Evolutionary conservation across 495 filamentous ascomycete species (phyloP).

Genomic region (Paragyromitra xinjiangensis): DNA sequence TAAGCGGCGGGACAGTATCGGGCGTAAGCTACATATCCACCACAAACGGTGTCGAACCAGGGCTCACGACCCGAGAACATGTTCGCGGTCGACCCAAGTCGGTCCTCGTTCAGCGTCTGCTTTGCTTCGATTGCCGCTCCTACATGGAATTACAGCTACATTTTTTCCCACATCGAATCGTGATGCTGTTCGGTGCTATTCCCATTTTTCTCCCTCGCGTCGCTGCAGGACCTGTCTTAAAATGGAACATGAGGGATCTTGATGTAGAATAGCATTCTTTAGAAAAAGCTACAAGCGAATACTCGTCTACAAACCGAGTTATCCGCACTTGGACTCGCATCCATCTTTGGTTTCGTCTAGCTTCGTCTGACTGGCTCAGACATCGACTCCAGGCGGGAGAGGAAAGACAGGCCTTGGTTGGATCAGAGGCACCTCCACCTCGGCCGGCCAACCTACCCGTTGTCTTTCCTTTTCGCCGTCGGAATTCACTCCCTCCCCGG

Average conservation of each 20-base stretch:
- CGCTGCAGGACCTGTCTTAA: constrained; percentile 30
- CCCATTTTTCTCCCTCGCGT: constrained; percentile 15
- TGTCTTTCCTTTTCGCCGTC: constrained; percentile 13
- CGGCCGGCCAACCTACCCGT: constrained; percentile 7
- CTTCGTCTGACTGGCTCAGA: constrained; percentile 12
- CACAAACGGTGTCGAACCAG: constrained; percentile 33
- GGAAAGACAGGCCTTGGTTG: constrained; percentile 44
- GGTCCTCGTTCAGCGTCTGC: constrained; percentile 16
- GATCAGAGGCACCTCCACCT: constrained; percentile 11
- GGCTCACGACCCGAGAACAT: constrained; percentile 50
- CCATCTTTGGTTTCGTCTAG: constrained; percentile 5
- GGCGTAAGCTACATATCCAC: constrained; percentile 20
- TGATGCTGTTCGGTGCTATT: constrained; percentile 26
- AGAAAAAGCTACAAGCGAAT: constrained; percentile 11
- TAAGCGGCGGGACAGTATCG: constrained; percentile 32
- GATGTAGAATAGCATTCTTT: constrained; percentile 23
- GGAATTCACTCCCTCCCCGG: constrained; percentile 27
- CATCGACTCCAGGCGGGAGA: constrained; percentile 29
- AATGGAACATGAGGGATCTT: constrained; percentile 12
- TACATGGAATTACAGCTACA: constrained; percentile 14
- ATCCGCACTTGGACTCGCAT: constrained; percentile 39
- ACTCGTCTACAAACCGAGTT: constrained; percentile 30
- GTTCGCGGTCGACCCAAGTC: constrained; percentile 33
- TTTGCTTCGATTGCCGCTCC: constrained; percentile 13
- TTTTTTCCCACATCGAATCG: background rate